Evolutionary conservation across 208 protist genomes (phyloP).

Genomic region (Acanthamoeba sp.): DNA sequence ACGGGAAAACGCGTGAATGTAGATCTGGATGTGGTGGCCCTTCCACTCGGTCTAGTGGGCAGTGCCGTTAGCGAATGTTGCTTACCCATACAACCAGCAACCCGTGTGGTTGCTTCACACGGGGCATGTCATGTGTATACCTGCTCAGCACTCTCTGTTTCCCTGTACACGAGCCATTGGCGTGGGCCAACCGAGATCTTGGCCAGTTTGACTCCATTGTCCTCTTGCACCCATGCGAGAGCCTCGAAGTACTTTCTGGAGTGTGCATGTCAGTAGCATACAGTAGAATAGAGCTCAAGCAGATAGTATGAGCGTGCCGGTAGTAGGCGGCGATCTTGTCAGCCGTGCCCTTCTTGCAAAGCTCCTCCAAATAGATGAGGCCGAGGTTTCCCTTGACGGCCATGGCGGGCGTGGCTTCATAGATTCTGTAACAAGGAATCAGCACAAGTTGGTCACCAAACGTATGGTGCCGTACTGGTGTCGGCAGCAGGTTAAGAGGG

Average conservation of each 20-base stretch:
- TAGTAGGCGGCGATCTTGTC: slow-evolving; percentile 16
- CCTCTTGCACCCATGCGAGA: background rate
- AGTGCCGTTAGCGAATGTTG: background rate
- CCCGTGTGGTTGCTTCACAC: background rate
- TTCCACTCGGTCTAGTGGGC: slow-evolving; percentile 5
- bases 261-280: background rate
- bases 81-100: background rate
- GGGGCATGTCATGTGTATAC: background rate
- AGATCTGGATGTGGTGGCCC: slow-evolving; percentile 45
- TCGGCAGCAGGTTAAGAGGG: background rate
- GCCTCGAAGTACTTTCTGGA: slow-evolving; percentile 40
- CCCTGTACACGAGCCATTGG: slow-evolving; percentile 22
- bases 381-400: slow-evolving; percentile 28
- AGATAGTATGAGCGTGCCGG: background rate
- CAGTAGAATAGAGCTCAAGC: background rate
- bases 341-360: background rate
- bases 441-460: background rate
- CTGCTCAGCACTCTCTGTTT: background rate
- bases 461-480: no score
- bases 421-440: background rate
- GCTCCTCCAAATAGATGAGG: slow-evolving; percentile 40
- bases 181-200: slow-evolving; percentile 21
- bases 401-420: background rate
- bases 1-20: background rate
- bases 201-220: slow-evolving; percentile 27